phyloP scores from a whole-genome alignment of 1,139 yeast genomes.

The Nakaseomyces delphensis region DNA sequence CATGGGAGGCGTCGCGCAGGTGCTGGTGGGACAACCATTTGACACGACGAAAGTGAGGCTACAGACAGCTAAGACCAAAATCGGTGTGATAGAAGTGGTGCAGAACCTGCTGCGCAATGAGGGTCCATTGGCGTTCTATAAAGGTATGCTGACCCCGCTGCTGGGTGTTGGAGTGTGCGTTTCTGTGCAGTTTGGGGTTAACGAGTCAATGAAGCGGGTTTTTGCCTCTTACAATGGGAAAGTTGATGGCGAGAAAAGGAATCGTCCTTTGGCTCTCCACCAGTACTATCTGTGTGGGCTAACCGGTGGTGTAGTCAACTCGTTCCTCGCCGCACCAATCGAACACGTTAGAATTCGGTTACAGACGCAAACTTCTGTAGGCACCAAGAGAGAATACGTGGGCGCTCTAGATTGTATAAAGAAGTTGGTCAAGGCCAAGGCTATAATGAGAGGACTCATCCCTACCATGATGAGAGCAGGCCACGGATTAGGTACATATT shows the following conservation, averaged over 20 bases:
- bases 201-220: conserved; percentile 82
- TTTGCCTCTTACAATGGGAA: conserved; percentile 13
- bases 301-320: conserved; percentile 84
- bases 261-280: conserved; percentile 35
- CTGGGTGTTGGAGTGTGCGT: conserved; percentile 92
- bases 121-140: conserved; percentile 75
- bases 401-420: conserved; percentile 79
- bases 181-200: conserved; percentile 80
- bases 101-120: conserved; percentile 60
- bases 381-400: conserved; percentile 38
- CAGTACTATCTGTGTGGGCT: conserved; percentile 78
- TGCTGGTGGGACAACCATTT: conserved; percentile 82
- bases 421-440: conserved; percentile 50
- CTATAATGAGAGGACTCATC: conserved; percentile 65
- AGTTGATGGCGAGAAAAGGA: neutral
- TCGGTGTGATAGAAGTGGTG: conserved; percentile 65
- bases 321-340: conserved; percentile 80
- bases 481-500: conserved; percentile 82
- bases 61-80: conserved; percentile 68
- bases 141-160: conserved; percentile 80
- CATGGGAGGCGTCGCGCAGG: conserved; percentile 85
- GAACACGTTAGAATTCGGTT: conserved; percentile 87
- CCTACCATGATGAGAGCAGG: conserved; percentile 81
- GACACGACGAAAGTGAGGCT: conserved; percentile 83
- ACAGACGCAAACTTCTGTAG: conserved; percentile 62